phyloP scores from a whole-genome alignment of 371 early-diverging fungal species.

The Mucor racemosus region DNA sequence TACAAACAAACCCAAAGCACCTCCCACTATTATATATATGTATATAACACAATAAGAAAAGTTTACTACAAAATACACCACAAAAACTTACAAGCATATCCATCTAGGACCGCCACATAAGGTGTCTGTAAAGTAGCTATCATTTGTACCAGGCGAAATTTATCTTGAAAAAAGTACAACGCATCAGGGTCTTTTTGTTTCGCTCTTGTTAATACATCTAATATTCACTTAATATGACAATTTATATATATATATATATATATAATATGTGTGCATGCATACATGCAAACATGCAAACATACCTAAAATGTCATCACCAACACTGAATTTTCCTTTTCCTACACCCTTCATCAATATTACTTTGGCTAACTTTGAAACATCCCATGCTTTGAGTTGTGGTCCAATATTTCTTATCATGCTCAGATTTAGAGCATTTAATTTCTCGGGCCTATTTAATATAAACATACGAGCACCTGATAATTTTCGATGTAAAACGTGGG shows the following conservation, averaged over 20 bases:
- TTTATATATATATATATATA: neutral
- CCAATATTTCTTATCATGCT: slow-evolving; percentile 88
- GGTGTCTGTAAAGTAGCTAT: slow-evolving; percentile 89
- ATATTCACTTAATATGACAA: slow-evolving; percentile 3
- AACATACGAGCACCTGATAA: slow-evolving; percentile 61
- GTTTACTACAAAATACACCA: no score
- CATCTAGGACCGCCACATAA: slow-evolving; percentile 79
- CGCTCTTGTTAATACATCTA: slow-evolving; percentile 41
- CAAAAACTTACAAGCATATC: slow-evolving; percentile 14
- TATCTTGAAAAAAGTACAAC: slow-evolving; percentile 86
- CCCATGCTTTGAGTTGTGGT: slow-evolving; percentile 90
- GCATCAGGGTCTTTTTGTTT: slow-evolving; percentile 63
- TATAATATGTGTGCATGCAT: no score
- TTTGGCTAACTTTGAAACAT: slow-evolving; percentile 85
- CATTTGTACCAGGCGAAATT: slow-evolving; percentile 89
- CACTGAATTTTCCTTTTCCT: slow-evolving; percentile 87
- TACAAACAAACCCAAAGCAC: slow-evolving; percentile 93
- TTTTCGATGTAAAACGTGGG: slow-evolving; percentile 66
- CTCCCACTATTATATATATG: slow-evolving; percentile 75
- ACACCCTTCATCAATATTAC: slow-evolving; percentile 84
- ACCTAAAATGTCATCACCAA: slow-evolving; percentile 94
- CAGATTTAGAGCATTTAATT: slow-evolving; percentile 87
- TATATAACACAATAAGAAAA: no score
- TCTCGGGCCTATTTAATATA: slow-evolving; percentile 88
- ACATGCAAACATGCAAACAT: slow-evolving; percentile 9